phyloP scores from a whole-genome alignment of 73 alveolate species.

The Paramecium primaurelia region DNA sequence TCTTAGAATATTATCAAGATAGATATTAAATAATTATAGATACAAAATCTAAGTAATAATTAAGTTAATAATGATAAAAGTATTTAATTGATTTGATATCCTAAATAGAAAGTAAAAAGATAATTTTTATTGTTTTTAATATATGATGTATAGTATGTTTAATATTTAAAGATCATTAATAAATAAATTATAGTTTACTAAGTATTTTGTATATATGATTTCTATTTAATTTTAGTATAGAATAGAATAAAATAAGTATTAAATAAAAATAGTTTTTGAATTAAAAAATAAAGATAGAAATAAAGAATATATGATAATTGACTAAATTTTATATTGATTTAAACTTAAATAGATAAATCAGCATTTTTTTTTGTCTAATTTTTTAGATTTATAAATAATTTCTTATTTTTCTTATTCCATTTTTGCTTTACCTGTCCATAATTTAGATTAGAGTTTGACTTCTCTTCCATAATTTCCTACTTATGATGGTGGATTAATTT shows the following conservation, averaged over 20 bases:
- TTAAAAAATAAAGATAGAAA: neutral
- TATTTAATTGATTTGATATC: no score
- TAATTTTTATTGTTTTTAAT: no score
- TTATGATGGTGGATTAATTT: conserved; percentile 80
- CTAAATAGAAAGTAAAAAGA: no score
- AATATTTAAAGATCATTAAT: neutral
- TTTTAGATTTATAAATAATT: neutral
- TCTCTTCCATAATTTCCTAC: conserved; percentile 1
- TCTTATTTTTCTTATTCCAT: neutral
- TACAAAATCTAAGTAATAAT: neutral
- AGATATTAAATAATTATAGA: neutral
- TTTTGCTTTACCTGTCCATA: neutral
- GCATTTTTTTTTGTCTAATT: neutral
- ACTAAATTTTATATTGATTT: no score
- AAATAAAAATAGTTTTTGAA: no score
- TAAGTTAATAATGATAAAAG: neutral
- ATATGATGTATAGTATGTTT: no score
- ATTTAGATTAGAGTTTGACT: neutral
- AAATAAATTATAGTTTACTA: no score
- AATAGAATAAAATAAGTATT: no score
- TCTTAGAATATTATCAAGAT: neutral
- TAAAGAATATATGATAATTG: no score
- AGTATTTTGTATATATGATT: no score
- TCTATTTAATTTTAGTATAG: no score
- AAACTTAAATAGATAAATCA: no score